Percentiles rank a stretch among this genome's conserved stretches.
Evolutionary conservation across 345 rosid species (phyloP).

Genomic region (Corchorus capsularis): DNA sequence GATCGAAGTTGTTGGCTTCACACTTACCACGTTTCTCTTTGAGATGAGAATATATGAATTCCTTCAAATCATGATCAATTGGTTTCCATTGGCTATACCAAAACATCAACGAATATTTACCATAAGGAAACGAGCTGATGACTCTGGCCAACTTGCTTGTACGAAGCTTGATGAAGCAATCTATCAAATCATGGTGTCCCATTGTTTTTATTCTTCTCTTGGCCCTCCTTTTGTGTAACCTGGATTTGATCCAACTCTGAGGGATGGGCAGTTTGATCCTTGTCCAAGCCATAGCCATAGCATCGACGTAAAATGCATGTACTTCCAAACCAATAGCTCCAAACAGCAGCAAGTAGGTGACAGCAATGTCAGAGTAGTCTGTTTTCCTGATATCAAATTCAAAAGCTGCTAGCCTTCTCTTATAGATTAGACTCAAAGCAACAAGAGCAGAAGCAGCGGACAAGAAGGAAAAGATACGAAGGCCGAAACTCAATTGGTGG

Average conservation of each 20-base stretch:
- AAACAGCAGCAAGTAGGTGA: conserved; percentile 23
- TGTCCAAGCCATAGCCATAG: conserved; percentile 22
- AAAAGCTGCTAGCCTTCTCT: no score
- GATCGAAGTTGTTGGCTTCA: background rate
- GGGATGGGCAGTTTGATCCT: background rate
- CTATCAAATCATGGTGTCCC: conserved; percentile 22
- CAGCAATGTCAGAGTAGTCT: background rate
- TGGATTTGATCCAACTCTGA: background rate
- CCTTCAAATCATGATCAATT: background rate
- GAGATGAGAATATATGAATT: conserved; percentile 11
- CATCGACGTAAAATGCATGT: background rate
- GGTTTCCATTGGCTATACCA: background rate
- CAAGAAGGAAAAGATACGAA: conserved; percentile 26
- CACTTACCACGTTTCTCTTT: background rate
- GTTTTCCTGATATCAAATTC: no score
- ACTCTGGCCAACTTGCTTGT: background rate
- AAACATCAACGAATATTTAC: background rate
- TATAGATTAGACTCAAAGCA: background rate
- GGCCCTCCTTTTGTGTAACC: background rate
- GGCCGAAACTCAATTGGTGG: conserved; percentile 17
- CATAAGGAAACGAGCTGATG: no score
- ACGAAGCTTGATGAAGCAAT: background rate
- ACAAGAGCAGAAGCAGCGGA: conserved; percentile 19
- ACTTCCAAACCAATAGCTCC: conserved; percentile 28
- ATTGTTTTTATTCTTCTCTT: conserved; percentile 19